Conservation (phyloP, 345 rosid genomes). For the Turnera subulata region DNA sequence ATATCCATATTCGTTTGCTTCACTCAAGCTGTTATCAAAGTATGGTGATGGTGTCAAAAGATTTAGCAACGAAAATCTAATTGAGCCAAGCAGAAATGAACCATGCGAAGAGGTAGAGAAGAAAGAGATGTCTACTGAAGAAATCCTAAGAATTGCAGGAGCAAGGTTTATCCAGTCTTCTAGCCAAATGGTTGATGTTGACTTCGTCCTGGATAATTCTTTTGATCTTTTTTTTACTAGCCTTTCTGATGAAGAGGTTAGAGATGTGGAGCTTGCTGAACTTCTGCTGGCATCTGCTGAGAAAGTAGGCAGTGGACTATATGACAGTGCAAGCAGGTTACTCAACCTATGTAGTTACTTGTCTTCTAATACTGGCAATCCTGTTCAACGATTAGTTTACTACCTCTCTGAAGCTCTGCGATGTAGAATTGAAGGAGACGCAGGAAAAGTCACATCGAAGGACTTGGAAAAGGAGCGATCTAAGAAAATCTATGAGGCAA, state of each 20-base stretch:
- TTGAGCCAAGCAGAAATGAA: constrained; percentile 17
- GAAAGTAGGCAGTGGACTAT: constrained; percentile 23
- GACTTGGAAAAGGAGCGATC: not conserved
- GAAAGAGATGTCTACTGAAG: constrained; percentile 15
- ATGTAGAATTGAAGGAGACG: constrained; percentile 22
- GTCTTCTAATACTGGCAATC: constrained; percentile 18
- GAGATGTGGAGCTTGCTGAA: constrained; percentile 27
- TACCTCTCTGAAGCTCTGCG: constrained; percentile 17
- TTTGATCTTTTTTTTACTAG: not conserved
- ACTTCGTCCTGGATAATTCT: constrained; percentile 10
- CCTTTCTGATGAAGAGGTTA: constrained; percentile 21
- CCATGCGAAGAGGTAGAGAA: not conserved
- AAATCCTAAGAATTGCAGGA: constrained; percentile 29
- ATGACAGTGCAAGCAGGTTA: constrained; percentile 16
- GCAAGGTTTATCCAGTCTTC: constrained; percentile 23
- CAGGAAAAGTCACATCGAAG: constrained; percentile 6
- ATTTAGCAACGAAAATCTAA: constrained; percentile 16
- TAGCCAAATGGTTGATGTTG: not conserved
- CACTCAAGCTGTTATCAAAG: constrained; percentile 40
- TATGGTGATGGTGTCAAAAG: constrained; percentile 11
- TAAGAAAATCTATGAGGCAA: constrained; percentile 2
- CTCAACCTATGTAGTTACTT: constrained; percentile 18
- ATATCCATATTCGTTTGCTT: constrained; percentile 22
- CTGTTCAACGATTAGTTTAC: constrained; percentile 27
- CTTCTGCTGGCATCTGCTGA: constrained; percentile 31